These are phyloP conservation scores for Halophytophthora polymorphica DNA, from an alignment of 352 stramenopile genomes.

Conservation along the genomic window DNA sequence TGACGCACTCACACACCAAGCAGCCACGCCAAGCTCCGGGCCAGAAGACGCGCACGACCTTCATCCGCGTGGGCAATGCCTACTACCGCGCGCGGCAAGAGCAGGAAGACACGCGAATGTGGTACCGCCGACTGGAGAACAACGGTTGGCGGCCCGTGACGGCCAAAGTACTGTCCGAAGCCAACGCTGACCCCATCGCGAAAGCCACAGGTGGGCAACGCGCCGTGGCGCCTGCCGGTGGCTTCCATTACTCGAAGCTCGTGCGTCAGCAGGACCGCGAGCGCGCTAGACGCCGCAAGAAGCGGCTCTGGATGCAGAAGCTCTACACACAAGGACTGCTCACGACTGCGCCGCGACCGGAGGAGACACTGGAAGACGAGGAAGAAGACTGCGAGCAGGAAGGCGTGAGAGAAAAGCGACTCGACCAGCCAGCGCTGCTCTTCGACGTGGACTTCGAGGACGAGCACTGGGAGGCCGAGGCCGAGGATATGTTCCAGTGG, in stretches of 20 bases:
- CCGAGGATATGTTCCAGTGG: constrained; percentile 76
- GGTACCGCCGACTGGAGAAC: constrained; percentile 89
- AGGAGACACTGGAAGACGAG: constrained; percentile 2
- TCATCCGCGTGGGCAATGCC: constrained; percentile 70
- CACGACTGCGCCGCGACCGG: constrained; percentile 15
- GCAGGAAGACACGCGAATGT: constrained; percentile 54
- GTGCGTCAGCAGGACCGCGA: constrained; percentile 56
- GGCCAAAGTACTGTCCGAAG: constrained; percentile 66
- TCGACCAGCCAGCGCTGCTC: constrained; percentile 14
- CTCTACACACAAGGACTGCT: constrained; percentile 64
- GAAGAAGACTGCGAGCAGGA: constrained; percentile 13
- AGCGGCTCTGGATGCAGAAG: constrained; percentile 81
- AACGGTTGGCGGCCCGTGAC: constrained; percentile 91
- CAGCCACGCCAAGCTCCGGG: constrained; percentile 6
- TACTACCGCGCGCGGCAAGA: constrained; percentile 61
- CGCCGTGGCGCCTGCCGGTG: constrained; percentile 1
- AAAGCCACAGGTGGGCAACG: constrained; percentile 40
- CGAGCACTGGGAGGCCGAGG: constrained; percentile 63
- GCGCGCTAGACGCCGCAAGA: constrained; percentile 51
- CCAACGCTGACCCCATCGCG: constrained; percentile 53
- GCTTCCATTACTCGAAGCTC: constrained; percentile 49
- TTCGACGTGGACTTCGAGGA: constrained; percentile 71
- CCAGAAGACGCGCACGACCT: constrained; percentile 22
- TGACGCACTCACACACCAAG: constrained; percentile 21
- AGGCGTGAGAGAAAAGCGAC: neutral